Conservation (phyloP, 2,329 filamentous ascomycete species). For the Cladosporium sp. region DNA sequence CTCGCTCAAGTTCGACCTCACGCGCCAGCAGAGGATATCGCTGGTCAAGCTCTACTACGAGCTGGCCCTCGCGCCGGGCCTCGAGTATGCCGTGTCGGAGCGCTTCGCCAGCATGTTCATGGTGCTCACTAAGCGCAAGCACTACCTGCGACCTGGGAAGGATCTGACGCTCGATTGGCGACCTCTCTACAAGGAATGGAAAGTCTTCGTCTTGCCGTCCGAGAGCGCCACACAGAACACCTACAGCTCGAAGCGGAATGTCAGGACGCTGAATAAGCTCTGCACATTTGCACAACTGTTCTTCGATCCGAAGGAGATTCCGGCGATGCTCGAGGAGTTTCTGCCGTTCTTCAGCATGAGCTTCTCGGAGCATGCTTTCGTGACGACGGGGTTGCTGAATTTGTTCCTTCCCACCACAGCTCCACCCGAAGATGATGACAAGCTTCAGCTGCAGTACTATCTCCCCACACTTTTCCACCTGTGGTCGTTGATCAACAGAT, state of each 20-base stretch:
- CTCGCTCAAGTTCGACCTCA: slow-evolving; percentile 94
- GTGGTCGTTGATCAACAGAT: slow-evolving; percentile 90
- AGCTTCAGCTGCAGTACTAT: slow-evolving; percentile 83
- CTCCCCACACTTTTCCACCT: slow-evolving; percentile 93
- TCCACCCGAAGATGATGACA: slow-evolving; percentile 63
- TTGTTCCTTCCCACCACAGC: slow-evolving; percentile 81
- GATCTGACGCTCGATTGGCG: slow-evolving; percentile 93
- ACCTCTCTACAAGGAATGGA: slow-evolving; percentile 88
- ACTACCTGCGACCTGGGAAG: slow-evolving; percentile 86
- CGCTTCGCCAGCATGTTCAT: slow-evolving; percentile 97
- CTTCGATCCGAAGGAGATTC: slow-evolving; percentile 83
- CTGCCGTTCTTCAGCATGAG: slow-evolving; percentile 78
- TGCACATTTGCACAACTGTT: slow-evolving; percentile 88
- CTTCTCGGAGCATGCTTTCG: slow-evolving; percentile 85
- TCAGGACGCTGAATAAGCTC: slow-evolving; percentile 77
- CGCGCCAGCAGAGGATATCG: slow-evolving; percentile 73
- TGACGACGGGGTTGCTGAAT: slow-evolving; percentile 85
- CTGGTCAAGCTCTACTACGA: slow-evolving; percentile 93
- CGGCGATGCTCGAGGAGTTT: slow-evolving; percentile 58
- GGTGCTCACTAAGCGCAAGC: slow-evolving; percentile 93
- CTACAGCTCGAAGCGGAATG: slow-evolving; percentile 55
- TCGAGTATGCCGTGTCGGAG: slow-evolving; percentile 78
- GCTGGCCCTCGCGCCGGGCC: slow-evolving; percentile 81
- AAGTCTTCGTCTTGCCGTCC: slow-evolving; percentile 79
- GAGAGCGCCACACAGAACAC: slow-evolving; percentile 67